Conservation (phyloP, 345 rosid genomes). For the Gossypioides kirkii region DNA sequence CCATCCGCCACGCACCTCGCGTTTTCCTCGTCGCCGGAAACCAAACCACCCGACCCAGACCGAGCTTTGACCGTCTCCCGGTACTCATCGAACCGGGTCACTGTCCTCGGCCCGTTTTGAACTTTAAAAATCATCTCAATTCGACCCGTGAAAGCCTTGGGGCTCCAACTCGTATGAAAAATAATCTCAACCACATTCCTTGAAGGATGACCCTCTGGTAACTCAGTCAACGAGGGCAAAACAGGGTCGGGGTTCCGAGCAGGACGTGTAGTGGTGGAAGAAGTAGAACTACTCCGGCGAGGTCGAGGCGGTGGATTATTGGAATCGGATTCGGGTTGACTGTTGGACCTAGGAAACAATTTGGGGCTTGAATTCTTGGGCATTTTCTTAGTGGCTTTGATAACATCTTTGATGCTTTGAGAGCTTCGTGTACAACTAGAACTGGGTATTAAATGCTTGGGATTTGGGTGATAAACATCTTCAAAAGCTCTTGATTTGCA, state of each 20-base stretch:
- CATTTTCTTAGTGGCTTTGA: constrained; percentile 41
- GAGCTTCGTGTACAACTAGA: constrained; percentile 63
- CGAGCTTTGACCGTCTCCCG: constrained; percentile 61
- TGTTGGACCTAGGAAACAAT: constrained; percentile 6
- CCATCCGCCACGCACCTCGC: constrained; percentile 90
- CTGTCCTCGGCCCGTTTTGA: constrained; percentile 64
- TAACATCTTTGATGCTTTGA: constrained; percentile 65
- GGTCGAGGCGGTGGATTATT: constrained; percentile 24
- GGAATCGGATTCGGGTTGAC: constrained; percentile 27
- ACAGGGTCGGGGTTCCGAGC: constrained; percentile 44
- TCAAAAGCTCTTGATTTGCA: constrained; percentile 92
- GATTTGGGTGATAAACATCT: constrained; percentile 62
- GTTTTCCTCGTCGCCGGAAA: constrained; percentile 40
- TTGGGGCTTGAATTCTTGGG: constrained; percentile 18
- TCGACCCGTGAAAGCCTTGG: constrained; percentile 67
- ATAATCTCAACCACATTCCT: constrained; percentile 94
- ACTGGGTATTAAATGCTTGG: constrained; percentile 42
- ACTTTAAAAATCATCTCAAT: constrained; percentile 89
- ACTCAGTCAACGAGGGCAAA: constrained; percentile 68
- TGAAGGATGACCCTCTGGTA: constrained; percentile 82
- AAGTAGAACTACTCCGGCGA: constrained; percentile 21
- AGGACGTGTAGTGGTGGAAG: constrained; percentile 22
- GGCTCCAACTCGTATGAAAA: constrained; percentile 89
- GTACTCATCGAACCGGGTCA: constrained; percentile 85
- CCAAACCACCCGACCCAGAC: constrained; percentile 26